These are phyloP conservation scores for Bremia lactucae DNA, from an alignment of 352 stramenopile species.

Conservation along the genomic window DNA sequence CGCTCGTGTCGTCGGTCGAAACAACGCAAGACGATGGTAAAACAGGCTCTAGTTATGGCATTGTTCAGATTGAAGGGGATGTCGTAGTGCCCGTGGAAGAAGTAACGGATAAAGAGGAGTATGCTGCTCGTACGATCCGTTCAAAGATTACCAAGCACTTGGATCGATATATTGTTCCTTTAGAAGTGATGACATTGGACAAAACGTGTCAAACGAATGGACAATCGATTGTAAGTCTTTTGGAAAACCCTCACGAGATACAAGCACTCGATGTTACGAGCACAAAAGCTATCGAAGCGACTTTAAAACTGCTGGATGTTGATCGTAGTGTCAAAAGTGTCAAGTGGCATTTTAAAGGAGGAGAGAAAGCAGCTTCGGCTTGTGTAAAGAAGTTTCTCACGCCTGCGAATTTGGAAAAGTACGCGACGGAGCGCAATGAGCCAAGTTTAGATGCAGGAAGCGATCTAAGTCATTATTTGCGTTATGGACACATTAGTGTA, in stretches of 20 bases:
- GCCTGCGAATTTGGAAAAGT: slow-evolving; percentile 51
- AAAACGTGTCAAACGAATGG: slow-evolving; percentile 17
- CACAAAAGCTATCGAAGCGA: slow-evolving; percentile 12
- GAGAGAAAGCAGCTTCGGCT: slow-evolving; percentile 46
- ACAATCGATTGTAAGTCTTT: slow-evolving; percentile 16
- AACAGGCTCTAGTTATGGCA: slow-evolving; percentile 21
- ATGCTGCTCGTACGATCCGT: slow-evolving; percentile 95
- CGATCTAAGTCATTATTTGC: slow-evolving; percentile 89
- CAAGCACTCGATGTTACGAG: slow-evolving; percentile 36
- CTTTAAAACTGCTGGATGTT: slow-evolving; percentile 46
- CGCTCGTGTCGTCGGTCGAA: slow-evolving; percentile 26
- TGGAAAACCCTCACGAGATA: slow-evolving; percentile 13
- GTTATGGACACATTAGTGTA: slow-evolving; percentile 85
- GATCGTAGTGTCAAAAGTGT: slow-evolving; percentile 50
- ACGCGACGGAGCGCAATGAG: slow-evolving; percentile 88
- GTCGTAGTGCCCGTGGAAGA: slow-evolving; percentile 94
- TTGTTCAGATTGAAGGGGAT: slow-evolving; percentile 95
- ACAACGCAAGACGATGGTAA: slow-evolving; percentile 18
- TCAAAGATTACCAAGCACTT: slow-evolving; percentile 92
- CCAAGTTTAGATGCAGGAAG: slow-evolving; percentile 88
- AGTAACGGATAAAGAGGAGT: slow-evolving; percentile 91
- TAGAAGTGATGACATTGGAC: slow-evolving; percentile 30
- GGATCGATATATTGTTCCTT: slow-evolving; percentile 67
- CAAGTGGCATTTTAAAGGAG: slow-evolving; percentile 45
- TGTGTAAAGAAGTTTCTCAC: slow-evolving; percentile 85